phyloP scores from a whole-genome alignment of 2,329 filamentous ascomycete genomes.

The Aureobasidium sp. region DNA sequence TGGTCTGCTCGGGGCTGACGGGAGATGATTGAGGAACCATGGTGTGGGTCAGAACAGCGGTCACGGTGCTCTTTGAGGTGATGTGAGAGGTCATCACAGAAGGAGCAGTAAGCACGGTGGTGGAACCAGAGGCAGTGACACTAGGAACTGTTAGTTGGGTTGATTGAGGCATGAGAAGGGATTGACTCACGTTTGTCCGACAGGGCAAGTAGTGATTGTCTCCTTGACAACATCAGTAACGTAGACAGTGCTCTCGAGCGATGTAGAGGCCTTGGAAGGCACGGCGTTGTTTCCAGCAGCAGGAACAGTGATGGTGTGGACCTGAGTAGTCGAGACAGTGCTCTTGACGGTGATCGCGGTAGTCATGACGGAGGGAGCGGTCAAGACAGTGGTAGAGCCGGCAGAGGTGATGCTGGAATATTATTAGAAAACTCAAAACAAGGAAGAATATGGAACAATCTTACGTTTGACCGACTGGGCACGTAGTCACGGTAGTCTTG shows the following conservation, averaged over 20 bases:
- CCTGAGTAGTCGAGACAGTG: not conserved
- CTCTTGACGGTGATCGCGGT: not conserved
- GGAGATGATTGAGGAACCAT: not conserved
- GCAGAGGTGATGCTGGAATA: not conserved
- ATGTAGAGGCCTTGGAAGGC: not conserved
- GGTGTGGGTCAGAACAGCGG: not conserved
- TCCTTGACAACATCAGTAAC: constrained; percentile 21
- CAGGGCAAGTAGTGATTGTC: constrained; percentile 32
- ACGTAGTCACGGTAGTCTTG: constrained; percentile 29
- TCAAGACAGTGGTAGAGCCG: constrained; percentile 1
- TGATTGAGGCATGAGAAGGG: not conserved
- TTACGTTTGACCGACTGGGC: constrained; percentile 24
- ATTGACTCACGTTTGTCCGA: constrained; percentile 3
- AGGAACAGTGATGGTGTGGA: constrained; percentile 6
- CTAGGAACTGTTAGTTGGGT: constrained; percentile 23
- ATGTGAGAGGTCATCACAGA: constrained; percentile 3
- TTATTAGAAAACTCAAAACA: not conserved
- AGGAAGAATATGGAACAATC: not conserved
- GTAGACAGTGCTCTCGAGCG: constrained; percentile 6
- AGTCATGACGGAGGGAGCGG: constrained; percentile 6
- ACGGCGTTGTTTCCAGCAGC: constrained; percentile 5
- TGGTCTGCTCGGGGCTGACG: not conserved
- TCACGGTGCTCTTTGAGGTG: constrained; percentile 31
- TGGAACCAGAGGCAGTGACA: constrained; percentile 26
- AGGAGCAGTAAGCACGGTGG: constrained; percentile 23